These are phyloP conservation scores for Talaromyces rugulosus DNA, from an alignment of 2,329 filamentous ascomycete genomes.

Conservation along the genomic window DNA sequence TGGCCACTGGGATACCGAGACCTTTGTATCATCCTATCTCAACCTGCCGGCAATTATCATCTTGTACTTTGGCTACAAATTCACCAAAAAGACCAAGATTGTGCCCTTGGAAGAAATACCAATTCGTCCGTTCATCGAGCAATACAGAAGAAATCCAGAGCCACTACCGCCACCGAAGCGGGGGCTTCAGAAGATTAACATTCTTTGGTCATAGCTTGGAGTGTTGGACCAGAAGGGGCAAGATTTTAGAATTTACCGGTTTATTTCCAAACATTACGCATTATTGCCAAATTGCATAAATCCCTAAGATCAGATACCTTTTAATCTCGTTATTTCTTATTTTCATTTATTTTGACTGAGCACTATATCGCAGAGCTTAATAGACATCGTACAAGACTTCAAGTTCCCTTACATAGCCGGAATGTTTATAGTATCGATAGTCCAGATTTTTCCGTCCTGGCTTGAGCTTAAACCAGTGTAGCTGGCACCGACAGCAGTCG, in stretches of 20 bases:
- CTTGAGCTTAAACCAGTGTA: no score
- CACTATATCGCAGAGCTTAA: neutral
- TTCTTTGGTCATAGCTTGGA: constrained; percentile 21
- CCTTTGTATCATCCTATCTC: constrained; percentile 64
- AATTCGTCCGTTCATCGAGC: constrained; percentile 31
- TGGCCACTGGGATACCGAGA: constrained; percentile 38
- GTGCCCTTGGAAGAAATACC: constrained; percentile 29
- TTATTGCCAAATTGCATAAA: neutral
- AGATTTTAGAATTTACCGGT: neutral
- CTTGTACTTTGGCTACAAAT: constrained; percentile 51
- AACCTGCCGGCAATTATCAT: constrained; percentile 58
- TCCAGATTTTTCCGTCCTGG: no score
- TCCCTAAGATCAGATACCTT: neutral
- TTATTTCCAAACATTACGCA: neutral
- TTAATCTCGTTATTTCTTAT: neutral
- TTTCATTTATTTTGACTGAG: neutral
- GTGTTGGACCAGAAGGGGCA: no score
- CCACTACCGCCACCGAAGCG: constrained; percentile 19
- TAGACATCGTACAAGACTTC: neutral
- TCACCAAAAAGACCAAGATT: constrained; percentile 36
- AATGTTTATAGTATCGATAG: neutral
- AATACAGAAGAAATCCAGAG: constrained; percentile 24
- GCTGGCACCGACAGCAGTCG: neutral
- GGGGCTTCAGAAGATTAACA: constrained; percentile 20
- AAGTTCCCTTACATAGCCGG: neutral